Base-by-base conservation (phyloP, 805 yeast species). In the Wickerhamomyces rabaulensis region DNA sequence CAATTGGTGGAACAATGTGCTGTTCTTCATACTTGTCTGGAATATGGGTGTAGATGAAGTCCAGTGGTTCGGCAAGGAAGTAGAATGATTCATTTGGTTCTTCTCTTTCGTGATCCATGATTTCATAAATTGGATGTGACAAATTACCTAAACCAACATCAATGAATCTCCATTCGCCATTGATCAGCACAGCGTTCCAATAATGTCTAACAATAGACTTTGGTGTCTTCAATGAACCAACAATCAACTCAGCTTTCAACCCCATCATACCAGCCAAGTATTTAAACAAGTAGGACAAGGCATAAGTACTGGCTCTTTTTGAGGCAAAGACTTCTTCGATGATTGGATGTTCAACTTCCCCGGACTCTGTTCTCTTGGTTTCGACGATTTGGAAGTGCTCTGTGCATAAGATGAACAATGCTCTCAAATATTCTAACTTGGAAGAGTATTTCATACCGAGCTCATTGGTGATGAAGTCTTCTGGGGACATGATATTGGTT, bases 141-240 rank as follows among this genome's bases (percentile, higher is more conserved):
- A 72, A 63, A 55, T 82, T 83, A 1, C 88, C 90, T 26, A 84
- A 57, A 6, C 81, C 70, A 6, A 79, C 82, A 62, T 92, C 99
- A 50, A 92, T 64, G 50, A 94, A 74, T 49, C 92, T 71, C 79
- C 91, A 90, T 60, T 86, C 85, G 36, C 82, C 82, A 49, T 87
- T 84, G 15, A 90, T 65, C 31, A 84, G 63, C 1, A 90, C 81
- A 1, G 95, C 80, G 46, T 89, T 74, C 99, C 99, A 94, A 46
- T 87, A 80, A 65, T 94, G 99, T 57, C 90, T 88, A 33, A 82
- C 73, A 40, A 74, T 72, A 39, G 79, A 82, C 51, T 81, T 81
- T 9, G 96, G 95, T 22, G 82, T 78, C 60, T 91, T 88, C 67
- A 91, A 74, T 58, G 86, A 87, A 4, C 99, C 99, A 22, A 81